Conservation (phyloP, 768 basidiomycete species). For the Omphalotus guepiniiformis region DNA sequence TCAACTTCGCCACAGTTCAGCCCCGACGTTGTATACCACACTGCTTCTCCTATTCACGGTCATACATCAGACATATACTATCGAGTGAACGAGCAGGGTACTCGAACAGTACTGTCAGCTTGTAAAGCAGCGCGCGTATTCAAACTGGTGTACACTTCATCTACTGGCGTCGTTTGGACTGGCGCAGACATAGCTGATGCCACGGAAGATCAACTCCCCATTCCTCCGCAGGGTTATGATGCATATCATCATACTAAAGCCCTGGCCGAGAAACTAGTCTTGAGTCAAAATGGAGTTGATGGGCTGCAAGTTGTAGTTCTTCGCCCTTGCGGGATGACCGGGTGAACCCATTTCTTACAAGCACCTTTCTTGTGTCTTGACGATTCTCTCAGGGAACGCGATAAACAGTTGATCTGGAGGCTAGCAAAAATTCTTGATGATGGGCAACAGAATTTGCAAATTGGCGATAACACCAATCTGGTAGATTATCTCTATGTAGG, state of each 20-base stretch:
- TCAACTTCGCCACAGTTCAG: no score
- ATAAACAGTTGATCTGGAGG: conserved; percentile 59
- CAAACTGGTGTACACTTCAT: conserved; percentile 69
- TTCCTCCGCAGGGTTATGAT: conserved; percentile 51
- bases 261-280: conserved; percentile 56
- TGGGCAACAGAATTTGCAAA: conserved; percentile 27
- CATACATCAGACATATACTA: no score
- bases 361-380: not conserved
- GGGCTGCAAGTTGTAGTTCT: conserved; percentile 62
- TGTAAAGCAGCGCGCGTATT: conserved; percentile 44
- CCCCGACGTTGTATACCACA: no score
- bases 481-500: conserved; percentile 55
- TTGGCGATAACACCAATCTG: conserved; percentile 48
- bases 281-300: conserved; percentile 57
- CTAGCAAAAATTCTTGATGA: conserved; percentile 48
- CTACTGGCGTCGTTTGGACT: conserved; percentile 62
- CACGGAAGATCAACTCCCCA: conserved; percentile 58
- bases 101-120: conserved; percentile 53
- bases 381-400: conserved; percentile 50
- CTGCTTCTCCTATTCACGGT: no score
- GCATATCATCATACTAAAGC: conserved; percentile 72
- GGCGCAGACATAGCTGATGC: conserved; percentile 52
- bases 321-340: conserved; percentile 71
- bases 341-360: conserved; percentile 34
- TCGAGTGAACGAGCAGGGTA: conserved; percentile 73